A percentile compares a stretch with the other conserved stretches of the same genome.
These are phyloP conservation scores for Aspergillus floridensis DNA, from an alignment of 2,329 filamentous ascomycete genomes.

Conservation along the genomic window DNA sequence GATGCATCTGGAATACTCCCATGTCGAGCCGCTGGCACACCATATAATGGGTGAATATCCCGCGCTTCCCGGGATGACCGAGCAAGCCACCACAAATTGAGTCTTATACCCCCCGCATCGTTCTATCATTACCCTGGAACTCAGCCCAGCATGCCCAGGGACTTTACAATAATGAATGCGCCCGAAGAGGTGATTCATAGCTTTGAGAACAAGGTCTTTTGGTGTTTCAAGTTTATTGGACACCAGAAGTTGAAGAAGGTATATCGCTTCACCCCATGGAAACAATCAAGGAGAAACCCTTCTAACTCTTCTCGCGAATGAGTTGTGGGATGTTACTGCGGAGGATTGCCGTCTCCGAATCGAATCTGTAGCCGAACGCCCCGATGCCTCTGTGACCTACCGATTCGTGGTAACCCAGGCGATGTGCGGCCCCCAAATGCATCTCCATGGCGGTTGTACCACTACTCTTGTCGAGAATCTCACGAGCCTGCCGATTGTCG, in stretches of 20 bases:
- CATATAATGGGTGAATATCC: no score
- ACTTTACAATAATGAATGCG: background rate
- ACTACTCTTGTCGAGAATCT: background rate
- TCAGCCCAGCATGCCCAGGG: no score
- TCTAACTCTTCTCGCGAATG: background rate
- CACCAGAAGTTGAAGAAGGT: background rate
- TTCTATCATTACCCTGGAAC: no score
- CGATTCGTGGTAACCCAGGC: background rate
- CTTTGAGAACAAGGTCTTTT: background rate
- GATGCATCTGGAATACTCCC: no score
- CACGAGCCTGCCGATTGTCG: background rate
- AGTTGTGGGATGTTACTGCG: background rate
- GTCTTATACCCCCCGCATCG: no score
- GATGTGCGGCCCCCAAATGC: background rate
- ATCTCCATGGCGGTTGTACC: background rate
- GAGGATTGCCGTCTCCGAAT: background rate
- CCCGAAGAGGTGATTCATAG: background rate
- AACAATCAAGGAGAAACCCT: background rate
- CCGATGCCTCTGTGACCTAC: background rate
- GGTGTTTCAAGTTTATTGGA: background rate
- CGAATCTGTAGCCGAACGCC: background rate
- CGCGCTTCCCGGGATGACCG: no score
- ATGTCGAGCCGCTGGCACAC: no score
- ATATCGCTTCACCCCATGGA: background rate
- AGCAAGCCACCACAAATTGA: no score